Conservation (phyloP, 805 yeast species). For the Yarrowia sp. region DNA sequence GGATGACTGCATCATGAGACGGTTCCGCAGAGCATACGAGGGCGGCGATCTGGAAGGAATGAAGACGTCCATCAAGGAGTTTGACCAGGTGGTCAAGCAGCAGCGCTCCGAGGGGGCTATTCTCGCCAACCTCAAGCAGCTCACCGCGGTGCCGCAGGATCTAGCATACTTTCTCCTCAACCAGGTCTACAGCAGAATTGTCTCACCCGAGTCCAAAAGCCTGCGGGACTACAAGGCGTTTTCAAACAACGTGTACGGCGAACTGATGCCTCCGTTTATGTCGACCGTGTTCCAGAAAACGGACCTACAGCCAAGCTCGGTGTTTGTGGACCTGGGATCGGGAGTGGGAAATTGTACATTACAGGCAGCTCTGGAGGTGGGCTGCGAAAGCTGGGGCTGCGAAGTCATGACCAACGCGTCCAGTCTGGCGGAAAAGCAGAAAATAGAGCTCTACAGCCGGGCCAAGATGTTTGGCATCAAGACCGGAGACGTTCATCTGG, state of each 20-base stretch:
- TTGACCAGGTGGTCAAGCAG: conserved; percentile 43
- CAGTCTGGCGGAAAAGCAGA: conserved; percentile 59
- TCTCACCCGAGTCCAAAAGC: conserved; percentile 66
- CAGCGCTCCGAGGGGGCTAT: conserved; percentile 42
- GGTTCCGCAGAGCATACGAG: conserved; percentile 35
- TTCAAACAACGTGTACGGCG: conserved; percentile 89
- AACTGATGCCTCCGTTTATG: conserved; percentile 73
- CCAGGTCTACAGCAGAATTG: conserved; percentile 71
- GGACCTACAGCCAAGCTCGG: conserved; percentile 50
- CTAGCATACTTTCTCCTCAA: conserved; percentile 67
- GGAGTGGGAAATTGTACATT: conserved; percentile 92
- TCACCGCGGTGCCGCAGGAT: conserved; percentile 29
- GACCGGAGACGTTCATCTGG: conserved; percentile 55
- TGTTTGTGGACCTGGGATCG: conserved; percentile 86
- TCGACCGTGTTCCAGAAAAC: conserved; percentile 64
- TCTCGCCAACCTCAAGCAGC: conserved; percentile 37
- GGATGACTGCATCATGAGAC: conserved; percentile 39
- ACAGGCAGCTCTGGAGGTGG: conserved; percentile 85
- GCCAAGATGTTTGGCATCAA: conserved; percentile 62
- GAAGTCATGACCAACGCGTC: conserved; percentile 87
- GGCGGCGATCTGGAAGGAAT: conserved; percentile 38
- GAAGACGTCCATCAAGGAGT: conserved; percentile 43
- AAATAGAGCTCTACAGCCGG: conserved; percentile 55
- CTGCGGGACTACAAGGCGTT: conserved; percentile 77
- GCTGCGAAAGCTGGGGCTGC: conserved; percentile 82